Percentiles rank a stretch among this genome's conserved stretches.
Evolutionary conservation across 805 yeast species (phyloP).

Genomic region (Schizosaccharomyces osmophilus): DNA sequence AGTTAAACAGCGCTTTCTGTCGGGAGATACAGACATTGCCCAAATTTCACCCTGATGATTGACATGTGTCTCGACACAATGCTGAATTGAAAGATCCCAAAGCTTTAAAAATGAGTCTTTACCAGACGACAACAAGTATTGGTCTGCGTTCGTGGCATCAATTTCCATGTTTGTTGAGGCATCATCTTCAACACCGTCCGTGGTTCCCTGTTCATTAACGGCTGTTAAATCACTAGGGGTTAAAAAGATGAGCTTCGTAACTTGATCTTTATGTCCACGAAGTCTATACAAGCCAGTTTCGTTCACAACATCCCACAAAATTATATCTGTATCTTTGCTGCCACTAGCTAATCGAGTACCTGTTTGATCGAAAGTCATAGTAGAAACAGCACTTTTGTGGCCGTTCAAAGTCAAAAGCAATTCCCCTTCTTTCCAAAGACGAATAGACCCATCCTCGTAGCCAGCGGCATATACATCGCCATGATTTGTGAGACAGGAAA

Average conservation of each 20-base stretch:
- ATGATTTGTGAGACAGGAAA: constrained; percentile 36
- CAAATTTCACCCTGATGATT: constrained; percentile 90
- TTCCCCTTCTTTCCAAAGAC: constrained; percentile 70
- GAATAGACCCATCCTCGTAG: constrained; percentile 65
- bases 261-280: constrained; percentile 70
- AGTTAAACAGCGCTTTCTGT: constrained; percentile 28
- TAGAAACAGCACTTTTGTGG: constrained; percentile 61
- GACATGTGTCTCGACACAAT: constrained; percentile 80
- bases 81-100: constrained; percentile 80
- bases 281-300: constrained; percentile 74
- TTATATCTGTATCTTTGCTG: constrained; percentile 56
- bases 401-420: constrained; percentile 70
- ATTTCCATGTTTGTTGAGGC: constrained; percentile 18
- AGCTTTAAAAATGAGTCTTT: constrained; percentile 80
- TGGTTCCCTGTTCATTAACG: constrained; percentile 12
- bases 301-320: constrained; percentile 85
- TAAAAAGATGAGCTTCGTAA: constrained; percentile 43
- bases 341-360: constrained; percentile 80
- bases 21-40: constrained; percentile 33
- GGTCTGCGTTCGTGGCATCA: constrained; percentile 15
- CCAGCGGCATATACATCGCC: constrained; percentile 43
- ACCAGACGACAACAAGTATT: constrained; percentile 48
- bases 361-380: constrained; percentile 42
- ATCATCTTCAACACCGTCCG: constrained; percentile 3
- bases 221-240: constrained; percentile 8